A percentile compares a stretch with the other conserved stretches of the same genome.
Conservation (phyloP, 2,329 filamentous ascomycete species). For the Xylariaceae sp. region DNA sequence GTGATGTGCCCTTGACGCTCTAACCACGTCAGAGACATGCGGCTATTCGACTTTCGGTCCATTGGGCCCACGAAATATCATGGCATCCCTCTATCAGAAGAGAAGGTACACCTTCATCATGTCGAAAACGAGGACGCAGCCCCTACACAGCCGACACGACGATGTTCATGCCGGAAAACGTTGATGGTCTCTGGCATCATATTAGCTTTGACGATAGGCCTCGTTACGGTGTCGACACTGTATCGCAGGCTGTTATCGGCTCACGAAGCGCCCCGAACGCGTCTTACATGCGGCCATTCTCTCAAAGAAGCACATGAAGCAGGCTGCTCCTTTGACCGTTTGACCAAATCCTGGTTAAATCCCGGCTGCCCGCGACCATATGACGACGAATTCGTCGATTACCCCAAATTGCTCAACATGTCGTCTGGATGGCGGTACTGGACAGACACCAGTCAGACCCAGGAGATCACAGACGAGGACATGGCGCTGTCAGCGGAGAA, state of each 20-base stretch:
- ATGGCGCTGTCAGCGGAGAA: constrained; percentile 9
- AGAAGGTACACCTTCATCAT: neutral
- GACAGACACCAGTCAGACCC: neutral
- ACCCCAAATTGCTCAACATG: constrained; percentile 1
- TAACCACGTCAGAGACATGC: too few relatives aligned
- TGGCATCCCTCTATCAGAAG: constrained; percentile 2
- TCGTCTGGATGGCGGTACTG: constrained; percentile 11
- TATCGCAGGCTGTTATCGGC: constrained; percentile 1
- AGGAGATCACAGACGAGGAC: constrained; percentile 12
- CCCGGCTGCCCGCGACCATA: constrained; percentile 5
- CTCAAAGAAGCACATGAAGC: constrained; percentile 5
- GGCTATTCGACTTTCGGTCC: too few relatives aligned
- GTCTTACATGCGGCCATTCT: constrained; percentile 9
- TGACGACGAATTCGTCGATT: constrained; percentile 8
- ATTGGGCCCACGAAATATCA: neutral
- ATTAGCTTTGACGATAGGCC: neutral
- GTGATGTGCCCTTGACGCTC: too few relatives aligned
- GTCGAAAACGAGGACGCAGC: neutral
- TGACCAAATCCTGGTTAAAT: constrained; percentile 13
- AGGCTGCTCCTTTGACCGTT: constrained; percentile 12
- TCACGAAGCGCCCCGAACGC: neutral
- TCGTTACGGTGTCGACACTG: constrained; percentile 3
- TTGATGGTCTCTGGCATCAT: neutral
- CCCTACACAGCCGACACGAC: neutral
- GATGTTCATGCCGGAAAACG: neutral